Conservation (phyloP, 2,329 filamentous ascomycete genomes). For the Trichophyton mentagrophytes region DNA sequence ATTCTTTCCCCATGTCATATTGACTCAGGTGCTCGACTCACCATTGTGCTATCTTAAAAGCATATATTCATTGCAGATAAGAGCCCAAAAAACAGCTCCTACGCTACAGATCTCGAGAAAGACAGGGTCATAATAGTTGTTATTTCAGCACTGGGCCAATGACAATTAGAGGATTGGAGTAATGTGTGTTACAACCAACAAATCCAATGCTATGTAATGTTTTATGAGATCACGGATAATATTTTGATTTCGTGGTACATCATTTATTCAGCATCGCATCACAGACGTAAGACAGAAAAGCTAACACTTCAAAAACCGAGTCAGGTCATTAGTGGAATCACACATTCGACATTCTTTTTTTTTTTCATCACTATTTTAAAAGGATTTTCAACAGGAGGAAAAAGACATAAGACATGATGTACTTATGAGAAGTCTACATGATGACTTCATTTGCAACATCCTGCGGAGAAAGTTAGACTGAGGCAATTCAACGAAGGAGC, state of each 20-base stretch:
- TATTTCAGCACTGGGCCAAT: not conserved
- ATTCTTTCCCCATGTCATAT: too few species aligned
- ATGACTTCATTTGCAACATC: constrained; percentile 64
- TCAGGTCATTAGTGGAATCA: not conserved
- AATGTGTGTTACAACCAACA: not conserved
- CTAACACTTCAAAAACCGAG: not conserved
- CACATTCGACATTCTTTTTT: not conserved
- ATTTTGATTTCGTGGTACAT: not conserved
- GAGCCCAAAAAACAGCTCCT: too few species aligned
- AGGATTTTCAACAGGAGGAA: not conserved
- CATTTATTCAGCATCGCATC: not conserved
- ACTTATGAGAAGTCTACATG: constrained; percentile 44
- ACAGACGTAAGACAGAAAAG: not conserved
- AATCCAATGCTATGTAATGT: not conserved
- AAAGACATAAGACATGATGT: not conserved
- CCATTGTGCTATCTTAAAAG: not conserved
- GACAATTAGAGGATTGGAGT: not conserved
- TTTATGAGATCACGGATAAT: not conserved
- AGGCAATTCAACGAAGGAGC: not conserved
- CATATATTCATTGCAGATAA: too few species aligned
- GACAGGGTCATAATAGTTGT: not conserved
- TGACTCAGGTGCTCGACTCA: not conserved
- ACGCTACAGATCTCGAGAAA: too few species aligned
- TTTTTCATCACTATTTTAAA: not conserved
- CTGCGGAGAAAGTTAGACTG: constrained; percentile 31